Conservation (phyloP, 768 basidiomycete species). For the Saitozyma podzolica region DNA sequence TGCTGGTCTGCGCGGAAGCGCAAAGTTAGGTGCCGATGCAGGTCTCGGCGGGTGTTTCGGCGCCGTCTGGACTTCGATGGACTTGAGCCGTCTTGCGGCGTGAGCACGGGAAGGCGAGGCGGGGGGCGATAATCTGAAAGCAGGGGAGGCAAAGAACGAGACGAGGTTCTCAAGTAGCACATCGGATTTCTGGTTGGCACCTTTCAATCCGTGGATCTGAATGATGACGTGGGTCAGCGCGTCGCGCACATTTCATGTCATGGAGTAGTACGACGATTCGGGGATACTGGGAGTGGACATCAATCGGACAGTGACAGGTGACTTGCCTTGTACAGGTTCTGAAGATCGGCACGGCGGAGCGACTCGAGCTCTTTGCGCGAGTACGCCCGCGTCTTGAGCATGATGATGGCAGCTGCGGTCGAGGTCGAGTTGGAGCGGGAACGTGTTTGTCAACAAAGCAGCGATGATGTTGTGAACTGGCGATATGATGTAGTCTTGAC, state of each 20-base stretch:
- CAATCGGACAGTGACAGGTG: background rate
- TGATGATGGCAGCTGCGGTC: background rate
- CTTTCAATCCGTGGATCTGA: slow-evolving; percentile 43
- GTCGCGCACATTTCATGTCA: background rate
- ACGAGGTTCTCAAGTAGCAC: slow-evolving; percentile 30
- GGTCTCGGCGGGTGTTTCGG: background rate
- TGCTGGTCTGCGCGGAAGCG: no score
- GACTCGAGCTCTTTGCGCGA: slow-evolving; percentile 34
- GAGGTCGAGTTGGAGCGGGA: no score
- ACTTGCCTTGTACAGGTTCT: slow-evolving; percentile 43
- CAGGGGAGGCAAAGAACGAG: slow-evolving; percentile 27
- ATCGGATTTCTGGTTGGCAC: slow-evolving; percentile 36
- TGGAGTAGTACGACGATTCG: background rate
- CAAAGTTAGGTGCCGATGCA: no score
- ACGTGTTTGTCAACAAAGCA: no score
- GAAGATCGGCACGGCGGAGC: slow-evolving; percentile 35
- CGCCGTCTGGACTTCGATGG: slow-evolving; percentile 5
- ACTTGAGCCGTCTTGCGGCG: slow-evolving; percentile 2
- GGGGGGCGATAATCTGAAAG: slow-evolving; percentile 13
- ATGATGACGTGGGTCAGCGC: background rate
- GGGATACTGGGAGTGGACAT: background rate
- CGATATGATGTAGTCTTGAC: no score
- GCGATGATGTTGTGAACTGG: no score
- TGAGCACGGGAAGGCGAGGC: background rate
- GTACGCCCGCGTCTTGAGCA: slow-evolving; percentile 24